A percentile compares a stretch with the other conserved stretches of the same genome.
Evolutionary conservation across 169 alveolate genomes (phyloP).

Genomic region (Babesia ovata): DNA sequence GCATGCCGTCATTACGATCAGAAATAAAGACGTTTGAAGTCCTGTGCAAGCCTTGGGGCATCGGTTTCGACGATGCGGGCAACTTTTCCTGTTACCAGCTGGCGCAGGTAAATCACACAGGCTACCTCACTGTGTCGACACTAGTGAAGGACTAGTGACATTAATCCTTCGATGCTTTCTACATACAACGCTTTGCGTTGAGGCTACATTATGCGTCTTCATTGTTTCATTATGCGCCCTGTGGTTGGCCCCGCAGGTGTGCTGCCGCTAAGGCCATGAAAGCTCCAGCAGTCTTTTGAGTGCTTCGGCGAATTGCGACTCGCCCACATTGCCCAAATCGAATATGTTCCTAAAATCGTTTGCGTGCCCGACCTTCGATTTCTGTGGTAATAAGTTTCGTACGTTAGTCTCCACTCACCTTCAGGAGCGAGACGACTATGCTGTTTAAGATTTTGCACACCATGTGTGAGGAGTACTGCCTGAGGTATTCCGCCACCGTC

Average conservation of each 20-base stretch:
- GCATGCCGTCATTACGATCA: constrained; percentile 12
- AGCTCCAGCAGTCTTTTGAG: constrained; percentile 11
- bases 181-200: background rate
- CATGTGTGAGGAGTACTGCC: constrained; percentile 23
- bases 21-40: constrained; percentile 85
- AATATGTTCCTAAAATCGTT: constrained; percentile 17
- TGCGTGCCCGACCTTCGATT: constrained; percentile 2
- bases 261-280: constrained; percentile 23
- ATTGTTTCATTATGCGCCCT: background rate
- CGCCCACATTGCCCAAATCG: constrained; percentile 16
- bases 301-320: constrained; percentile 3
- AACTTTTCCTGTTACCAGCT: constrained; percentile 55
- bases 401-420: background rate
- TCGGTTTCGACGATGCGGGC: constrained; percentile 61
- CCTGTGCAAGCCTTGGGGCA: constrained; percentile 85
- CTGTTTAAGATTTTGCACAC: constrained; percentile 20
- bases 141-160: constrained; percentile 3
- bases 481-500: constrained; percentile 22
- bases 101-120: constrained; percentile 64
- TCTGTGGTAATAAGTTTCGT: background rate
- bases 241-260: background rate
- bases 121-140: constrained; percentile 68
- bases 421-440: constrained; percentile 6
- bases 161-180: too few relatives aligned
- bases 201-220: background rate